Percentiles rank a stretch among this genome's conserved stretches.
Evolutionary conservation across 2,329 filamentous ascomycete species (phyloP).

Genomic region (Clathrospora elynae): DNA sequence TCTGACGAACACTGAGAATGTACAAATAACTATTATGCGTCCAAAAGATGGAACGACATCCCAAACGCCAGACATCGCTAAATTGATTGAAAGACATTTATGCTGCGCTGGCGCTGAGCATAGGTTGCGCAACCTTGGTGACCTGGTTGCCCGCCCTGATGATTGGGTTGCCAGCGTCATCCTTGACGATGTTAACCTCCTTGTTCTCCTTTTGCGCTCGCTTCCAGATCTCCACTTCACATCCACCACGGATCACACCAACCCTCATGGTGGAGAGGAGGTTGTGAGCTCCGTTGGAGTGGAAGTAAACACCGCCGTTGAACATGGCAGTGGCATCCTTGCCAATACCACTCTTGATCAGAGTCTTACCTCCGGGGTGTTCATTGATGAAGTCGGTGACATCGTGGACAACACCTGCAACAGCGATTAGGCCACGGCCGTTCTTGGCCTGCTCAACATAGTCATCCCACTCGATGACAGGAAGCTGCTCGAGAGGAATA

Average conservation of each 20-base stretch:
- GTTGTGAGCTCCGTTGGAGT: conserved; percentile 52
- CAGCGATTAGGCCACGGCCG: conserved; percentile 49
- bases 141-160: conserved; percentile 84
- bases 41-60: conserved; percentile 23
- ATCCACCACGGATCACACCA: conserved; percentile 51
- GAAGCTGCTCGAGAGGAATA: conserved; percentile 51
- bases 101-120: conserved; percentile 82
- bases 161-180: conserved; percentile 79
- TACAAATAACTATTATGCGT: conserved; percentile 35
- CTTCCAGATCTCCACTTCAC: conserved; percentile 54
- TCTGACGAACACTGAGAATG: conserved; percentile 38
- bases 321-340: conserved; percentile 54
- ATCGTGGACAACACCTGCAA: conserved; percentile 52
- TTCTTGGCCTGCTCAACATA: conserved; percentile 52
- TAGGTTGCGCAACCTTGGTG: conserved; percentile 80
- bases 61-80: conserved; percentile 45
- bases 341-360: conserved; percentile 51
- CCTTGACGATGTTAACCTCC: conserved; percentile 78
- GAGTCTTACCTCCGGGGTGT: conserved; percentile 52
- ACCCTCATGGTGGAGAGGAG: conserved; percentile 52
- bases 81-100: conserved; percentile 48
- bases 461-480: conserved; percentile 53
- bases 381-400: conserved; percentile 52
- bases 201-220: conserved; percentile 59
- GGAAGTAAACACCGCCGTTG: conserved; percentile 52